Conservation (phyloP, 2,329 filamentous ascomycete genomes). For the Ambrosiella beaveri region DNA sequence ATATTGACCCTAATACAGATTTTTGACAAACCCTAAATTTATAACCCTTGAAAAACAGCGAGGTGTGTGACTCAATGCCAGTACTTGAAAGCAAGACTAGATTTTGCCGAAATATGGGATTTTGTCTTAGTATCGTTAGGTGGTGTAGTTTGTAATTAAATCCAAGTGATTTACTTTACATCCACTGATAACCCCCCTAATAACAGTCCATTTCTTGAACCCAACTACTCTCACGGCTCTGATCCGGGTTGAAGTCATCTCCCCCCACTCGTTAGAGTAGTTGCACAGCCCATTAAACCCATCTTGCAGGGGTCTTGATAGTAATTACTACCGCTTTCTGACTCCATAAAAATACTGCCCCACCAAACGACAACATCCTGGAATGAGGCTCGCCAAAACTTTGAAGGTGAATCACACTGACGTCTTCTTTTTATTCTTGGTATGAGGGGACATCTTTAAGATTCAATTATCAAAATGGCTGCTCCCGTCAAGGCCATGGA, state of each 20-base stretch:
- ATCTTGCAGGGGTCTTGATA: background rate
- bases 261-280: background rate
- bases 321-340: background rate
- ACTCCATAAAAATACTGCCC: background rate
- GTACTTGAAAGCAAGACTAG: background rate
- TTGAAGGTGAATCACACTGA: background rate
- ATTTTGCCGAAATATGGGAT: background rate
- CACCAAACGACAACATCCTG: background rate
- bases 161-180: too few species aligned
- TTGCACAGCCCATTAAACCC: background rate
- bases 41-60: background rate
- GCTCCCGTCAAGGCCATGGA: conserved; percentile 28
- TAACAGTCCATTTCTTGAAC: too few species aligned
- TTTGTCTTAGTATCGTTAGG: too few species aligned
- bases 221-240: too few species aligned
- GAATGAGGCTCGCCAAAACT: background rate
- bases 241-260: background rate
- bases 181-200: too few species aligned
- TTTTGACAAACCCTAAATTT: too few species aligned
- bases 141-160: too few species aligned
- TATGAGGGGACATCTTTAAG: background rate
- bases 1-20: too few species aligned
- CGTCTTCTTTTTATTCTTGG: background rate
- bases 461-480: conserved; percentile 8
- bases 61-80: background rate